A percentile compares a stretch with the other conserved stretches of the same genome.
Evolutionary conservation across 2,329 filamentous ascomycete genomes (phyloP).

Genomic region (Fusarium pseudocircinatum): DNA sequence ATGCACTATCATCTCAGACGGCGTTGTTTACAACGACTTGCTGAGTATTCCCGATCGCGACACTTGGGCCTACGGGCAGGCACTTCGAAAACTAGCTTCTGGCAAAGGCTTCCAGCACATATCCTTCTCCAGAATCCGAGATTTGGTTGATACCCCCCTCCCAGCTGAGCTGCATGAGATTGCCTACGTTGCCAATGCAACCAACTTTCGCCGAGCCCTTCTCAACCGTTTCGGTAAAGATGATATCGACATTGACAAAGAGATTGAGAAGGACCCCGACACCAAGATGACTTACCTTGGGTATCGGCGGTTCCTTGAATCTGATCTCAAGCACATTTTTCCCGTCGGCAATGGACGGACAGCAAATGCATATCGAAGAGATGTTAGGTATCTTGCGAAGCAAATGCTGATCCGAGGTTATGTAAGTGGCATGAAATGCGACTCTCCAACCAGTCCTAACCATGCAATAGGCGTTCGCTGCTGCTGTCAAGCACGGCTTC

Average conservation of each 20-base stretch:
- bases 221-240: constrained; percentile 39
- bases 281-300: constrained; percentile 45
- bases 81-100: constrained; percentile 51
- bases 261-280: constrained; percentile 43
- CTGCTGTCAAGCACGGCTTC: constrained; percentile 41
- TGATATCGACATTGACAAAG: constrained; percentile 42
- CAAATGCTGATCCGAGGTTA: constrained; percentile 46
- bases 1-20: constrained; percentile 60
- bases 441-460: not conserved
- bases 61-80: constrained; percentile 60
- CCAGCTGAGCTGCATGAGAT: constrained; percentile 55
- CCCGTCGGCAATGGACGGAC: constrained; percentile 33
- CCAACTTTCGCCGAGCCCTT: constrained; percentile 44
- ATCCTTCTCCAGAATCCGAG: constrained; percentile 56
- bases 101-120: constrained; percentile 54
- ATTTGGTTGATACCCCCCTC: constrained; percentile 54
- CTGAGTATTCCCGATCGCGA: constrained; percentile 58
- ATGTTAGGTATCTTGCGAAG: constrained; percentile 45
- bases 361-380: constrained; percentile 38
- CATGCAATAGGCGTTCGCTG: constrained; percentile 42
- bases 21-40: constrained; percentile 63
- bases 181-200: constrained; percentile 46
- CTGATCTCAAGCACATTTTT: constrained; percentile 44
- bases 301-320: constrained; percentile 44
- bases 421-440: constrained; percentile 12